These are phyloP conservation scores for Globisporangium iwayamae DNA, from an alignment of 352 stramenopile genomes.

Conservation along the genomic window DNA sequence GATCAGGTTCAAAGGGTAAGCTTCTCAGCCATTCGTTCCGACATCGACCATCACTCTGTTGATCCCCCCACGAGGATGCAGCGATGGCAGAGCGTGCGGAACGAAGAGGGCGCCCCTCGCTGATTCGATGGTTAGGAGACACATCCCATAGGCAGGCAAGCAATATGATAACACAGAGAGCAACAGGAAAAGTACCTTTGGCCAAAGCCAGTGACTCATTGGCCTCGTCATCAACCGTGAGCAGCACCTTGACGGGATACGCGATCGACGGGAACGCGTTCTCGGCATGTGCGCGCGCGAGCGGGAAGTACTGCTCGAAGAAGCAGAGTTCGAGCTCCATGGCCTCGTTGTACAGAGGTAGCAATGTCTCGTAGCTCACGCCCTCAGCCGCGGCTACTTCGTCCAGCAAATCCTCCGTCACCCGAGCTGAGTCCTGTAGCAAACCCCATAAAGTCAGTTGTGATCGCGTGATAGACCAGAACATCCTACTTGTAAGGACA, in stretches of 20 bases:
- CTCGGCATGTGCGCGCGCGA: conserved; percentile 17
- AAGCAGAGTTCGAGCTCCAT: conserved; percentile 57
- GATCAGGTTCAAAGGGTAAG: conserved; percentile 63
- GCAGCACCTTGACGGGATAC: conserved; percentile 16
- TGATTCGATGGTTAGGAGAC: conserved; percentile 33
- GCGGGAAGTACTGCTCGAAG: conserved; percentile 47
- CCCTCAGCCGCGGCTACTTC: conserved; percentile 25
- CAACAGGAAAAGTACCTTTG: conserved; percentile 18
- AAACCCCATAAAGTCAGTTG: not conserved
- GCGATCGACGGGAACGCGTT: not conserved
- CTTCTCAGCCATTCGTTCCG: conserved; percentile 46
- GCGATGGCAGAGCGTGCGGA: not conserved
- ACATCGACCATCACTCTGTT: not conserved
- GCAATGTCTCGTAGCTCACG: conserved; percentile 23
- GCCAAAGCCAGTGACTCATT: not conserved
- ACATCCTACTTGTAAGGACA: too few relatives aligned
- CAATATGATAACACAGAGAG: not conserved
- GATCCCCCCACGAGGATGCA: not conserved
- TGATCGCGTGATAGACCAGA: not conserved
- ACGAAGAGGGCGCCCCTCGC: conserved; percentile 48
- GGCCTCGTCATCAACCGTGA: conserved; percentile 10
- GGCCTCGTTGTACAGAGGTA: conserved; percentile 39
- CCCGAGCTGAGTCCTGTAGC: conserved; percentile 18
- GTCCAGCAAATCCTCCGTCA: conserved; percentile 35
- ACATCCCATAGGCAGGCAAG: not conserved